Percentiles rank a stretch among this genome's conserved stretches.
Conservation (phyloP, 2,329 filamentous ascomycete genomes). For the Alternaria angustiovoidea region DNA sequence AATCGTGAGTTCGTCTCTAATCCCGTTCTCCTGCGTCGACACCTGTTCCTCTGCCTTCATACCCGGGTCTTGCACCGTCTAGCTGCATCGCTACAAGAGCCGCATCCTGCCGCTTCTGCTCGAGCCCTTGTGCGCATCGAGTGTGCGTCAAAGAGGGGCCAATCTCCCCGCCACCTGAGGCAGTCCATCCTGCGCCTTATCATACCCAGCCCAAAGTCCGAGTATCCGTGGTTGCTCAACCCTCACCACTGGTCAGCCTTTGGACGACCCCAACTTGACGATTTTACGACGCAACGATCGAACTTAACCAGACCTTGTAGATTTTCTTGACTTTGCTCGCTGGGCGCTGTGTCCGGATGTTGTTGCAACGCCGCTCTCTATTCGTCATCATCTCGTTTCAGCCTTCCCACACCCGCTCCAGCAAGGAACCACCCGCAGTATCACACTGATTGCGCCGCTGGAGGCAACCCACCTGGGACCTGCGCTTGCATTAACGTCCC, state of each 20-base stretch:
- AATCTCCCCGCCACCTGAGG: conserved; percentile 32
- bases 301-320: conserved; percentile 4
- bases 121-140: conserved; percentile 40
- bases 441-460: conserved; percentile 22
- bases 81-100: conserved; percentile 30
- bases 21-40: conserved; percentile 34
- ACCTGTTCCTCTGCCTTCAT: conserved; percentile 27
- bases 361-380: conserved; percentile 42
- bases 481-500: conserved; percentile 12
- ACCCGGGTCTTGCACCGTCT: conserved; percentile 32
- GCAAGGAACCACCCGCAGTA: conserved; percentile 30
- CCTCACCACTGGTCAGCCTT: conserved; percentile 26
- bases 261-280: conserved; percentile 19
- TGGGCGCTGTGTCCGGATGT: conserved; percentile 44
- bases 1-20: conserved; percentile 36
- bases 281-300: conserved; percentile 28
- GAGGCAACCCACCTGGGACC: conserved; percentile 9
- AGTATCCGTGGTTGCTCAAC: conserved; percentile 36
- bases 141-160: conserved; percentile 33
- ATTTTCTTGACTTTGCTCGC: conserved; percentile 16
- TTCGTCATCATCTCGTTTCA: conserved; percentile 50
- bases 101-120: conserved; percentile 38
- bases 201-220: conserved; percentile 38
- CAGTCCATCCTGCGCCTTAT: conserved; percentile 34
- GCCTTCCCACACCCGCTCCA: conserved; percentile 43